phyloP scores from a whole-genome alignment of 805 yeast species.

The Kodamaea laetipori region DNA sequence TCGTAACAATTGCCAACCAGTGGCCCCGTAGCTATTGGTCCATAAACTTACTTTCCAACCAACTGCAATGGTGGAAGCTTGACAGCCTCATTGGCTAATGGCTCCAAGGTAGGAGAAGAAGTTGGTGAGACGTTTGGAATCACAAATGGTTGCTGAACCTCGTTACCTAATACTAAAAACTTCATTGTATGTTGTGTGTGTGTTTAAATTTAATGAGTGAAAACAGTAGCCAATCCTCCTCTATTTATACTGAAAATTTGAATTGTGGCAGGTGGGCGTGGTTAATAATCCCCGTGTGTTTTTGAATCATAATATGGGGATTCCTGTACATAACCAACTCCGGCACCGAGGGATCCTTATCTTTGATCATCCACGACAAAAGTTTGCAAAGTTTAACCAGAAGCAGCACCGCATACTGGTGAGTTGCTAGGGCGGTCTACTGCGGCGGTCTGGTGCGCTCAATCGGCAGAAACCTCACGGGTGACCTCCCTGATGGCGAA shows the following conservation, averaged over 20 bases:
- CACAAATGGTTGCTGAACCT: slow-evolving; percentile 61
- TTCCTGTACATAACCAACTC: too few species aligned
- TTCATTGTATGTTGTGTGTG: slow-evolving; percentile 17
- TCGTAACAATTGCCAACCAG: slow-evolving; percentile 1
- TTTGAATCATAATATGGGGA: background rate
- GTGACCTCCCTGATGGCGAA: too few species aligned
- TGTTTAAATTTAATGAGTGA: background rate
- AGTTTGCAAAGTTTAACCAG: too few species aligned
- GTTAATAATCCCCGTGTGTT: background rate
- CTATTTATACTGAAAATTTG: slow-evolving; percentile 9
- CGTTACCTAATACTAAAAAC: slow-evolving; percentile 58
- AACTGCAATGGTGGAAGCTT: slow-evolving; percentile 12
- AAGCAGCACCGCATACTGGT: too few species aligned
- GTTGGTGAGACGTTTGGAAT: slow-evolving; percentile 66
- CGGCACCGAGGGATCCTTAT: too few species aligned
- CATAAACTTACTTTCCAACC: slow-evolving; percentile 9
- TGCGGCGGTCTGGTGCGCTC: too few species aligned
- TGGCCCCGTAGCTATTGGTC: too few species aligned
- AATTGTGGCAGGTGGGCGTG: background rate
- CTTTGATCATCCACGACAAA: too few species aligned
- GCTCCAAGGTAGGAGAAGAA: slow-evolving; percentile 32
- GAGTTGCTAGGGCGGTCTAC: too few species aligned
- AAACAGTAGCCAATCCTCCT: background rate
- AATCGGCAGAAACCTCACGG: too few species aligned
- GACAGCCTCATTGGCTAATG: slow-evolving; percentile 13